Conservation (phyloP, 2,329 filamentous ascomycete species). For the Penicillium sp. region DNA sequence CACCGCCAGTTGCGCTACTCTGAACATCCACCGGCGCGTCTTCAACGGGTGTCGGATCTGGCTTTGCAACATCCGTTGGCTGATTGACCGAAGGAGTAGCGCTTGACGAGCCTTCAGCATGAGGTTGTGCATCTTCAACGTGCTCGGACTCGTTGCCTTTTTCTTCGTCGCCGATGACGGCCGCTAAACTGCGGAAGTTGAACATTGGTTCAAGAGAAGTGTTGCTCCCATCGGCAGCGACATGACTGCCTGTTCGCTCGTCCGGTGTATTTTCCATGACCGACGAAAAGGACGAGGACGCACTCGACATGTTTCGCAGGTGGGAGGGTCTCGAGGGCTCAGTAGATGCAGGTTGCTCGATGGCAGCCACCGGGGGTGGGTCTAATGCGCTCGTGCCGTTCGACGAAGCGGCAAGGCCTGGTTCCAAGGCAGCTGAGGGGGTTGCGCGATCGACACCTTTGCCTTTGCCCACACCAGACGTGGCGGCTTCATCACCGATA, state of each 20-base stretch:
- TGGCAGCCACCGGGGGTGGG: constrained; percentile 12
- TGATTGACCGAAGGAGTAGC: constrained; percentile 19
- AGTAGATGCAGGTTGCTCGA: constrained; percentile 45
- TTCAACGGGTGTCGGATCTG: neutral
- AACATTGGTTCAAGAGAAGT: constrained; percentile 72
- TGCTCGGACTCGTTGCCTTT: constrained; percentile 43
- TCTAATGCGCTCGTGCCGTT: constrained; percentile 18
- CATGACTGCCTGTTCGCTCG: constrained; percentile 47
- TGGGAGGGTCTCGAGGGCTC: constrained; percentile 64
- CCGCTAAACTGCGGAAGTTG: constrained; percentile 83
- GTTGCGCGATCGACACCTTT: constrained; percentile 64
- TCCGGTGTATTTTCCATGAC: constrained; percentile 59
- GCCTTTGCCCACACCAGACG: constrained; percentile 56
- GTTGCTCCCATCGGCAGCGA: constrained; percentile 50
- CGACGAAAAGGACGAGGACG: constrained; percentile 79
- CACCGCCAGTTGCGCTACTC: constrained; percentile 15
- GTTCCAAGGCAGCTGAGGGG: neutral
- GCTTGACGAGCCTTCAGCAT: constrained; percentile 27
- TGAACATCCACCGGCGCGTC: neutral
- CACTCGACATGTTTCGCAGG: constrained; percentile 78
- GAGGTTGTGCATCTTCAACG: constrained; percentile 33
- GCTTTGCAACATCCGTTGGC: constrained; percentile 7
- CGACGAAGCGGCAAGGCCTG: constrained; percentile 17
- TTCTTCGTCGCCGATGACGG: constrained; percentile 71
- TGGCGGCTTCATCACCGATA: constrained; percentile 35